Conservation (phyloP, 106 monocot genomes). For the Allium fistulosum region DNA sequence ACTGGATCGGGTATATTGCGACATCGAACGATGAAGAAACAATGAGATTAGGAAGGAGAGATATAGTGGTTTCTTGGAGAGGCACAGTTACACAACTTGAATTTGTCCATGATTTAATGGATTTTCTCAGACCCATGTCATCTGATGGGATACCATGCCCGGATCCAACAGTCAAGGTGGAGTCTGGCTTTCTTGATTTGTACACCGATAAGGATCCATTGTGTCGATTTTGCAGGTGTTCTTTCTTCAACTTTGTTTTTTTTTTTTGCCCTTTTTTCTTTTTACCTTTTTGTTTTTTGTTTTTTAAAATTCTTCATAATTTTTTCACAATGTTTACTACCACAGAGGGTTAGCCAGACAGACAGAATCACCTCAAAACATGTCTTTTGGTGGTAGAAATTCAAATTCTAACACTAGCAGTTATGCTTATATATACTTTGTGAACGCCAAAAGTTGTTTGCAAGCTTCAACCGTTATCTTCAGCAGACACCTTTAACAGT, state of each 20-base stretch:
- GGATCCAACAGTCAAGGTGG: conserved; percentile 47
- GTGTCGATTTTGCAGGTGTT: conserved; percentile 60
- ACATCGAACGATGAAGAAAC: conserved; percentile 58
- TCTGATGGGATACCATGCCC: conserved; percentile 51
- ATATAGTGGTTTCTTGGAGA: conserved; percentile 67
- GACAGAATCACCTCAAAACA: too few species aligned
- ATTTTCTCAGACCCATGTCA: conserved; percentile 41
- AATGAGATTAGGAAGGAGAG: conserved; percentile 59
- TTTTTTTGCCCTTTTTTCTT: conserved; percentile 12
- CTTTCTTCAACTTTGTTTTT: conserved; percentile 65
- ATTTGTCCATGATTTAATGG: conserved; percentile 70
- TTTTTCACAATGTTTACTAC: too few species aligned
- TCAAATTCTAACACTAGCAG: not conserved
- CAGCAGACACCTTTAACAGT: too few species aligned
- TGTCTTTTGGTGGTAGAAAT: not conserved
- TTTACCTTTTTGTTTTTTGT: conserved; percentile 46
- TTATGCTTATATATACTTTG: too few species aligned
- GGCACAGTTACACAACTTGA: conserved; percentile 77
- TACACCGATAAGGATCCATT: conserved; percentile 52
- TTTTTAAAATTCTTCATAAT: not conserved
- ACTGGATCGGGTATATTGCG: conserved; percentile 93
- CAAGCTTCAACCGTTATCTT: too few species aligned
- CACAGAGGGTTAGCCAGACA: too few species aligned
- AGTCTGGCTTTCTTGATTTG: conserved; percentile 63
- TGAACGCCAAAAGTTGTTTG: too few species aligned